phyloP scores from a whole-genome alignment of 2,329 filamentous ascomycete genomes.

The Paramyrothecium sp. region DNA sequence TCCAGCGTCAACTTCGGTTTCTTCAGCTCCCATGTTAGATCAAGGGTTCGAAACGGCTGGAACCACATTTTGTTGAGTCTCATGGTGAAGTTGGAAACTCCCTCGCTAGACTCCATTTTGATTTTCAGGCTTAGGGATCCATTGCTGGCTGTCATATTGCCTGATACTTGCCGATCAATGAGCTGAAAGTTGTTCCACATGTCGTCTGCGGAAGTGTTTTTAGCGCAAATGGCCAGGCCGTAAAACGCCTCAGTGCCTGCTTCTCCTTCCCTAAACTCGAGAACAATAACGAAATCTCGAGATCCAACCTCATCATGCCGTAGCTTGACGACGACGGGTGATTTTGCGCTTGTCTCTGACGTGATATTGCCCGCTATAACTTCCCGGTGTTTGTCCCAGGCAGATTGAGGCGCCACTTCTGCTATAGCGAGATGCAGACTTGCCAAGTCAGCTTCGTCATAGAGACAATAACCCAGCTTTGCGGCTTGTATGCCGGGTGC shows the following conservation, averaged over 20 bases:
- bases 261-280: neutral
- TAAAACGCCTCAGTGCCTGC: neutral
- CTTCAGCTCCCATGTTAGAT: conserved; percentile 2
- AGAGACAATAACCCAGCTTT: neutral
- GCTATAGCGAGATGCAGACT: neutral
- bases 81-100: conserved; percentile 3
- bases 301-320: neutral
- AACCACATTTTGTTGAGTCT: neutral
- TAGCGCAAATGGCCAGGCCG: conserved; percentile 1
- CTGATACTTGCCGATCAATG: neutral
- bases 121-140: conserved; percentile 1
- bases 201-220: neutral
- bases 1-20: neutral
- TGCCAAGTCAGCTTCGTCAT: conserved; percentile 2
- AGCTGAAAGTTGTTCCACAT: neutral
- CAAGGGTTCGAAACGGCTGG: neutral
- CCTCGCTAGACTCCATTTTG: neutral
- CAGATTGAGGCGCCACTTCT: neutral
- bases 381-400: conserved; percentile 4
- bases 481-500: neutral
- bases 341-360: neutral
- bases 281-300: conserved; percentile 3
- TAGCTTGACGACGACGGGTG: neutral
- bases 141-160: conserved; percentile 4
- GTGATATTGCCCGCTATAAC: neutral